These are phyloP conservation scores for Botryotinia calthae DNA, from an alignment of 2,329 filamentous ascomycete species.

Conservation along the genomic window DNA sequence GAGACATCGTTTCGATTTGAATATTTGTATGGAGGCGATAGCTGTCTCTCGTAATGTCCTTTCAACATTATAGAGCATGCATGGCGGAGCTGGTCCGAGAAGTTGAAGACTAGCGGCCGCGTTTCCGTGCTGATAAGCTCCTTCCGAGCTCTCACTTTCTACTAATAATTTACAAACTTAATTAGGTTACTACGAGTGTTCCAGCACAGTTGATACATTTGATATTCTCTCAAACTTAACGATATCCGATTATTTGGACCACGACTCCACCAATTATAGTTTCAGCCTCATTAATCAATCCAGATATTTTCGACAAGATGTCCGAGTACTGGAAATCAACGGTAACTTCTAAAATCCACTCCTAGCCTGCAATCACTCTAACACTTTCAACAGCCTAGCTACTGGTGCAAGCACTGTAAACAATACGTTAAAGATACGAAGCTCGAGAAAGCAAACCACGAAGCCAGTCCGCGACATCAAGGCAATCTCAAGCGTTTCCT, in stretches of 20 bases:
- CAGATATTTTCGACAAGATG: constrained; percentile 52
- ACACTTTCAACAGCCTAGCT: constrained; percentile 61
- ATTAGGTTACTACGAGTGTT: neutral
- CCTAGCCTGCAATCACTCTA: constrained; percentile 20
- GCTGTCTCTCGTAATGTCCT: neutral
- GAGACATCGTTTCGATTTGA: constrained; percentile 24
- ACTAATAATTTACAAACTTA: neutral
- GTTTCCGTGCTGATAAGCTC: constrained; percentile 1
- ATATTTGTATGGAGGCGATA: neutral
- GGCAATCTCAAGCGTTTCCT: constrained; percentile 83
- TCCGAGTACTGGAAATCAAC: constrained; percentile 99
- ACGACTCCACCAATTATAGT: neutral
- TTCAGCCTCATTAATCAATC: neutral
- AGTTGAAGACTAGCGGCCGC: constrained; percentile 10
- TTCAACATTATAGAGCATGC: constrained; percentile 1
- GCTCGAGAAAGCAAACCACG: constrained; percentile 85
- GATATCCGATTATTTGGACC: neutral
- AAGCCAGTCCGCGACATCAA: constrained; percentile 82
- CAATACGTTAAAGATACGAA: constrained; percentile 89
- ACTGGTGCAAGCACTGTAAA: constrained; percentile 98
- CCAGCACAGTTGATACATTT: neutral
- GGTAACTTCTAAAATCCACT: constrained; percentile 41
- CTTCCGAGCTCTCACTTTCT: neutral
- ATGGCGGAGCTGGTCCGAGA: constrained; percentile 4
- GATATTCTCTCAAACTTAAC: neutral